These are phyloP conservation scores for Vitis labrusca DNA, from an alignment of 164 flowering plant species.

Conservation along the genomic window DNA sequence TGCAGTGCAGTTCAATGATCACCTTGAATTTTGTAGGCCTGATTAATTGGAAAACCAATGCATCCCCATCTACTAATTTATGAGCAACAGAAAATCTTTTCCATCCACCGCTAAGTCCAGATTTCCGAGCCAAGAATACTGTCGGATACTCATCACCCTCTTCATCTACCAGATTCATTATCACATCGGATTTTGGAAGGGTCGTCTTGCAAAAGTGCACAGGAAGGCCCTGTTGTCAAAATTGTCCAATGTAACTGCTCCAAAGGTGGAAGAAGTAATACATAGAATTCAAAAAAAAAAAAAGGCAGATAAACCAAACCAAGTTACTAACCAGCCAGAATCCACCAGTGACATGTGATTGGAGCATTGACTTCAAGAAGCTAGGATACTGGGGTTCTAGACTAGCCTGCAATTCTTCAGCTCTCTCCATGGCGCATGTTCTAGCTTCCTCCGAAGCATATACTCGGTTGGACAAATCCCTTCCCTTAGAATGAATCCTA, in stretches of 20 bases:
- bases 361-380: constrained; percentile 57
- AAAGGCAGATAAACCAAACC: not conserved
- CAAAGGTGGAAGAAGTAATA: not conserved
- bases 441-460: constrained; percentile 48
- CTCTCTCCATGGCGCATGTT: constrained; percentile 31
- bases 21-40: constrained; percentile 37
- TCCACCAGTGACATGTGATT: constrained; percentile 54
- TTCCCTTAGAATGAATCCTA: constrained; percentile 20
- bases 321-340: constrained; percentile 49
- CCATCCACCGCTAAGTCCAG: constrained; percentile 60
- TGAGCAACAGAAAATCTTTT: constrained; percentile 47
- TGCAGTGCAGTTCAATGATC: not conserved
- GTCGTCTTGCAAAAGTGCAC: constrained; percentile 43
- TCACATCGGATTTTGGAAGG: constrained; percentile 35
- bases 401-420: constrained; percentile 29
- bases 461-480: constrained; percentile 39
- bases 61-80: constrained; percentile 46
- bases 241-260: not conserved
- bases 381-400: constrained; percentile 38
- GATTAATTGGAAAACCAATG: constrained; percentile 42
- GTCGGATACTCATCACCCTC: constrained; percentile 26
- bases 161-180: constrained; percentile 42
- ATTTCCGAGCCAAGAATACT: constrained; percentile 33
- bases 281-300: not conserved
- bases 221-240: constrained; percentile 54